A percentile compares a stretch with the other conserved stretches of the same genome.
These are phyloP conservation scores for Lasiodiplodia gonubiensis DNA, from an alignment of 2,329 filamentous ascomycete species.

Conservation along the genomic window DNA sequence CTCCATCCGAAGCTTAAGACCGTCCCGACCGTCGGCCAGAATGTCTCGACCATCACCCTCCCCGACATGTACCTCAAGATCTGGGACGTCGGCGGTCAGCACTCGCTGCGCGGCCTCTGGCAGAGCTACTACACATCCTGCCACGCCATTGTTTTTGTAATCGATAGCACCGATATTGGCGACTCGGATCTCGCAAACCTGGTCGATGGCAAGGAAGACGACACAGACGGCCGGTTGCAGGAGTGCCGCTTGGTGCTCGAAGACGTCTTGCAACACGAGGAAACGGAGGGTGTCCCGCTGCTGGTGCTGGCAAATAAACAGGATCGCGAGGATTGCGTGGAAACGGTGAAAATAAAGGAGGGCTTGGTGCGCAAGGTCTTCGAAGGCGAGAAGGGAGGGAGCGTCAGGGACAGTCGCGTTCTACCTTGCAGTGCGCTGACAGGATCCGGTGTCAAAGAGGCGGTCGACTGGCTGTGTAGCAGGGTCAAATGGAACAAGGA, in stretches of 20 bases:
- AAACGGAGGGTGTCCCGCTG: conserved; percentile 89
- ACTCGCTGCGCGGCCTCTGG: conserved; percentile 87
- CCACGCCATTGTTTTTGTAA: conserved; percentile 97
- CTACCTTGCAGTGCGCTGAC: conserved; percentile 91
- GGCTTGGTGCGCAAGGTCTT: conserved; percentile 94
- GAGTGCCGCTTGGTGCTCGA: conserved; percentile 91
- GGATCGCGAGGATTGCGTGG: conserved; percentile 94
- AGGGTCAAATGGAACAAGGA: conserved; percentile 98
- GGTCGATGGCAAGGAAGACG: conserved; percentile 33
- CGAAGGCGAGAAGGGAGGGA: conserved; percentile 86
- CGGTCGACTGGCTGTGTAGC: conserved; percentile 94
- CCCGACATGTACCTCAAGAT: conserved; percentile 97
- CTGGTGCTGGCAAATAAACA: conserved; percentile 97
- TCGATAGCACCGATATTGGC: conserved; percentile 92
- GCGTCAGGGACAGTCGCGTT: conserved; percentile 87
- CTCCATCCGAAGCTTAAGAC: conserved; percentile 77
- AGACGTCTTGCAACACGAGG: conserved; percentile 83
- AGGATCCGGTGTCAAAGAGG: conserved; percentile 82
- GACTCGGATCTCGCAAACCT: conserved; percentile 72
- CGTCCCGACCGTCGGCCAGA: conserved; percentile 95
- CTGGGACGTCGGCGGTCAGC: conserved; percentile 96
- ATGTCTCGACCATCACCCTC: conserved; percentile 88
- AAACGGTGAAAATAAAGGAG: conserved; percentile 97
- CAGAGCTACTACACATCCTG: conserved; percentile 93
- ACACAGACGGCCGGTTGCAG: conserved; percentile 67